Percentiles rank a stretch among this genome's conserved stretches.
Evolutionary conservation across 139 green algal species (phyloP).

Genomic region (Tetradesmus lagerheimii): DNA sequence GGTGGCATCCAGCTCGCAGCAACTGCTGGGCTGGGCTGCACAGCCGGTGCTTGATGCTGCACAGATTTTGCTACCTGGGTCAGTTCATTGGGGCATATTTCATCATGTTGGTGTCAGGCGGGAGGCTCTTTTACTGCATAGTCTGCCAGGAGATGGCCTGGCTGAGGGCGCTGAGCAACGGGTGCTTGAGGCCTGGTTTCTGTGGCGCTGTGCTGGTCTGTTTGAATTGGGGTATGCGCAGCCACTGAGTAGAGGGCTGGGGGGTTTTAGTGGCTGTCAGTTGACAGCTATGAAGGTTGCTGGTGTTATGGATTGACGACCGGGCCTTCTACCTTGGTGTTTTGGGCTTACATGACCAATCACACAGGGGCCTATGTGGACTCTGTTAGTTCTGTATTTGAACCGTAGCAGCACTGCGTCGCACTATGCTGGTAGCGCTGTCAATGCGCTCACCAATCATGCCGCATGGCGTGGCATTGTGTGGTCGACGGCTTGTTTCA

Average conservation of each 20-base stretch:
- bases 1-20: too few relatives aligned
- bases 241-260: background rate
- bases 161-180: too few relatives aligned
- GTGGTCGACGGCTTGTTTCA: background rate
- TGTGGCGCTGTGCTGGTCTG: too few relatives aligned
- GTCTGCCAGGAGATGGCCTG: too few relatives aligned
- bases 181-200: too few relatives aligned
- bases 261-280: background rate
- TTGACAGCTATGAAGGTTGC: background rate
- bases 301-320: background rate
- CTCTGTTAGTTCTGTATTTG: background rate
- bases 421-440: background rate
- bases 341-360: background rate
- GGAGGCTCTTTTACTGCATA: too few relatives aligned
- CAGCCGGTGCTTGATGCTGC: too few relatives aligned
- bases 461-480: background rate
- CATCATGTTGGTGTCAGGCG: too few relatives aligned
- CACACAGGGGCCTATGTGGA: background rate
- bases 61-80: too few relatives aligned
- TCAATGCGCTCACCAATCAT: background rate
- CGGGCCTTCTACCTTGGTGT: background rate
- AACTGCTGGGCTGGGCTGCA: too few relatives aligned
- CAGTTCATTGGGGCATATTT: too few relatives aligned
- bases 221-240: too few relatives aligned
- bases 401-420: background rate